Conservation (phyloP, 257 asterid species). For the Plantago elongata region DNA sequence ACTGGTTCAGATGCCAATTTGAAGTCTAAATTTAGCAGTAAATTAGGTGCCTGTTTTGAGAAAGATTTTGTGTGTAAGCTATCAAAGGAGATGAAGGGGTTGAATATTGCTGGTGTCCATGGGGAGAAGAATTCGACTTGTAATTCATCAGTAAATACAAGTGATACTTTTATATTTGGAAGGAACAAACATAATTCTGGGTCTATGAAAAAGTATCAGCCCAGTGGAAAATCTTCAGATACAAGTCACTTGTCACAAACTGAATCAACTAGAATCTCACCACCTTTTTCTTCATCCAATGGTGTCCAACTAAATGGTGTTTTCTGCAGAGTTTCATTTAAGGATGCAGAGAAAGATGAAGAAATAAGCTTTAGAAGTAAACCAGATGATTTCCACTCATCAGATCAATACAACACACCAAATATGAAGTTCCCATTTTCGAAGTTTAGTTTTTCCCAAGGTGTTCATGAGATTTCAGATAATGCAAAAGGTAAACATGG, state of each 20-base stretch:
- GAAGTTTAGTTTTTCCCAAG: constrained; percentile 25
- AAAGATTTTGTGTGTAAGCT: constrained; percentile 39
- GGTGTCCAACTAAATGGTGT: constrained; percentile 25
- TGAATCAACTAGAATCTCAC: constrained; percentile 18
- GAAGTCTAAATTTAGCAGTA: constrained; percentile 24
- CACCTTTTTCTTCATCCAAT: constrained; percentile 29
- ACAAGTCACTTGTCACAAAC: constrained; percentile 18
- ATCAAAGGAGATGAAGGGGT: constrained; percentile 47
- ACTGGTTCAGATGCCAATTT: constrained; percentile 18
- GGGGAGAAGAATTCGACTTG: constrained; percentile 21
- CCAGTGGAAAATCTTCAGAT: constrained; percentile 23
- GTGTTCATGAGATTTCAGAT: constrained; percentile 30
- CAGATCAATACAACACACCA: constrained; percentile 33
- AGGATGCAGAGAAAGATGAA: constrained; percentile 35
- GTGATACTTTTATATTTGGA: constrained; percentile 41
- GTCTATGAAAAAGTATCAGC: constrained; percentile 32
- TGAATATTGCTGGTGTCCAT: constrained; percentile 41
- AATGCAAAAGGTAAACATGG: constrained; percentile 31
- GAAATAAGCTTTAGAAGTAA: constrained; percentile 29
- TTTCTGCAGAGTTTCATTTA: constrained; percentile 29
- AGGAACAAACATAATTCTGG: constrained; percentile 25
- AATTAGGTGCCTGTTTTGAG: constrained; percentile 30
- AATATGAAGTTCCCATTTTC: constrained; percentile 38
- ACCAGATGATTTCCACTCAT: constrained; percentile 25
- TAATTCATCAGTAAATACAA: constrained; percentile 19